These are phyloP conservation scores for Aschersonia sp. DNA, from an alignment of 2,329 filamentous ascomycete species.

Conservation along the genomic window DNA sequence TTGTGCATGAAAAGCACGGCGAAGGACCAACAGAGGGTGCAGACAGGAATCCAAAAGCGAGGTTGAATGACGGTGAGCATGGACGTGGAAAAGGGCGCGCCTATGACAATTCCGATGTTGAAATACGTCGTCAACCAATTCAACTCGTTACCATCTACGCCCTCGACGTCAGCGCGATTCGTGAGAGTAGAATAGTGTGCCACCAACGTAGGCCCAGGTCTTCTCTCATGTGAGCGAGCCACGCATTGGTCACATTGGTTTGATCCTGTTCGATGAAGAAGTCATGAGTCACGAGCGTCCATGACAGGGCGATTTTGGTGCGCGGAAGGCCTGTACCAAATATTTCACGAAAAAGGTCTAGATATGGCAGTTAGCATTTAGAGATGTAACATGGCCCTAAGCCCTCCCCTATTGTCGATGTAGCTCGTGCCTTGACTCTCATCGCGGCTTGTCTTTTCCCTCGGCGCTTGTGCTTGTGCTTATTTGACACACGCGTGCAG, in stretches of 20 bases:
- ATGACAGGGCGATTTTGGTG: neutral
- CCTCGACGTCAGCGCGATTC: neutral
- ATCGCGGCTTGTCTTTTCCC: no score
- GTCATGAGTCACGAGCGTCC: neutral
- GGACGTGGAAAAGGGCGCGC: slow-evolving; percentile 27
- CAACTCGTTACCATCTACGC: slow-evolving; percentile 25
- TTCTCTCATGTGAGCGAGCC: slow-evolving; percentile 30
- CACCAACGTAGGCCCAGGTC: slow-evolving; percentile 17
- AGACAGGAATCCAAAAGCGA: slow-evolving; percentile 25
- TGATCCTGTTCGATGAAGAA: slow-evolving; percentile 15
- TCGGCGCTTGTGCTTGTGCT: no score
- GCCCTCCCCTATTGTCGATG: no score
- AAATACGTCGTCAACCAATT: slow-evolving; percentile 32
- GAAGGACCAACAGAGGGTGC: slow-evolving; percentile 20
- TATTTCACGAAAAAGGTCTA: slow-evolving; percentile 5
- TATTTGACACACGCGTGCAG: no score
- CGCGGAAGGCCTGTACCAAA: slow-evolving; percentile 10
- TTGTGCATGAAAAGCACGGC: slow-evolving; percentile 25
- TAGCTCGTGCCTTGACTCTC: no score
- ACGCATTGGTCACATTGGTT: slow-evolving; percentile 32
- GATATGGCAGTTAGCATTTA: slow-evolving; percentile 1
- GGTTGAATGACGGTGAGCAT: slow-evolving; percentile 28
- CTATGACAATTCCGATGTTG: slow-evolving; percentile 30
- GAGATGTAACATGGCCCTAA: no score
- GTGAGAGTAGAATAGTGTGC: neutral